phyloP scores from a whole-genome alignment of 2,329 filamentous ascomycete species.

The Epichloe sp. region DNA sequence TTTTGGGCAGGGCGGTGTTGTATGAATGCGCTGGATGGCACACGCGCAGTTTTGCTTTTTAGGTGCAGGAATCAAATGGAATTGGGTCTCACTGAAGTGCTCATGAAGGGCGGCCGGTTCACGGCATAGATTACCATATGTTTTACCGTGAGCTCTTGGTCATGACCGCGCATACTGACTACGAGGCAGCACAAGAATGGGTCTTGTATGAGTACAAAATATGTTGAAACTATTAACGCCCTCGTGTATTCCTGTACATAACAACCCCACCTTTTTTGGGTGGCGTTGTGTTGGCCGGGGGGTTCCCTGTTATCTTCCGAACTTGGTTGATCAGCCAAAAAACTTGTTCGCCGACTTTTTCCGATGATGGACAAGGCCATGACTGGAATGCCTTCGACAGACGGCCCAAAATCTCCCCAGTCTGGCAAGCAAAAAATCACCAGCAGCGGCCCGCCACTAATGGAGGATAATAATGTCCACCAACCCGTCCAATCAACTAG shows the following conservation, averaged over 20 bases:
- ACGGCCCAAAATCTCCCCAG: too few species aligned
- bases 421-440: too few species aligned
- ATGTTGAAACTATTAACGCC: background rate
- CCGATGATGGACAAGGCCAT: too few species aligned
- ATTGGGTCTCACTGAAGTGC: constrained; percentile 22
- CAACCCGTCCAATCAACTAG: background rate
- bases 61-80: constrained; percentile 21
- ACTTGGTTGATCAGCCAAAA: too few species aligned
- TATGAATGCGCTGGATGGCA: constrained; percentile 26
- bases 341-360: too few species aligned
- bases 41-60: constrained; percentile 23
- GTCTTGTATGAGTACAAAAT: constrained; percentile 15
- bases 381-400: too few species aligned
- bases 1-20: constrained; percentile 28
- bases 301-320: too few species aligned
- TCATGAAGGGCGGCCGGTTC: constrained; percentile 14
- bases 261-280: too few species aligned
- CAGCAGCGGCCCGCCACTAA: too few species aligned
- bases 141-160: constrained; percentile 13
- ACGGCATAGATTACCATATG: constrained; percentile 1
- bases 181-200: constrained; percentile 12
- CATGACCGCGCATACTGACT: constrained; percentile 10
- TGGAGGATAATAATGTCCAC: background rate
- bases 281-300: too few species aligned
- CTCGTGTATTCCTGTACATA: too few species aligned